Evolutionary conservation across 352 stramenopile species (phyloP).

Genomic region (Phytopythium vexans): DNA sequence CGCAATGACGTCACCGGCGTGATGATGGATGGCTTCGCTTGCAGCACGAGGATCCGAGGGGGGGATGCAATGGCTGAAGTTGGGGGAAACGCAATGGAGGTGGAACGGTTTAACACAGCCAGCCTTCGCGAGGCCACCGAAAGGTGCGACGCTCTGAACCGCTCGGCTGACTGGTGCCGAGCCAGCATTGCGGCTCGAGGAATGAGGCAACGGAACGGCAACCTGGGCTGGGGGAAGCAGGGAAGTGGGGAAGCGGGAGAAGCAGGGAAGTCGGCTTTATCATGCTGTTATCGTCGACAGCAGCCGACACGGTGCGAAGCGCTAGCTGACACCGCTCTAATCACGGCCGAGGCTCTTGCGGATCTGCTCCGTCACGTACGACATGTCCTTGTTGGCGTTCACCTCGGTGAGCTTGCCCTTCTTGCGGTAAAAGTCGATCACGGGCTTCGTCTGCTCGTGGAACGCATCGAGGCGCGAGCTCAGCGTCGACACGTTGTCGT

Average conservation of each 20-base stretch:
- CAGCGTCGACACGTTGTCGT: conserved; percentile 95
- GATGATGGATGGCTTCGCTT: conserved; percentile 4
- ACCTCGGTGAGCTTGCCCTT: conserved; percentile 87
- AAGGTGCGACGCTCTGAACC: too few relatives aligned
- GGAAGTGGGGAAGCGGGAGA: too few relatives aligned
- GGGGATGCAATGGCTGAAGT: background rate
- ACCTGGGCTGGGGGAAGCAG: background rate
- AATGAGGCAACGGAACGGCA: background rate
- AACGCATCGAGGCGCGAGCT: conserved; percentile 92
- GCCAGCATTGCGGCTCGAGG: too few relatives aligned
- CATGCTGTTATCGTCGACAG: too few relatives aligned
- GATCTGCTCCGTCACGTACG: conserved; percentile 82
- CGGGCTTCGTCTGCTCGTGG: conserved; percentile 96
- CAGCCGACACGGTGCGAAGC: background rate
- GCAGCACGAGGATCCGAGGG: background rate
- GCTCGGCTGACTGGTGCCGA: too few relatives aligned
- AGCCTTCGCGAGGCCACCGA: too few relatives aligned
- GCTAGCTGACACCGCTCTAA: conserved; percentile 31
- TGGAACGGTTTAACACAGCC: conserved; percentile 3
- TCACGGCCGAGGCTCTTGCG: conserved; percentile 60
- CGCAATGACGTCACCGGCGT: background rate
- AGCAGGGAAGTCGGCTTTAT: too few relatives aligned
- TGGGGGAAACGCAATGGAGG: conserved; percentile 7
- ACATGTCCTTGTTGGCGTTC: conserved; percentile 90
- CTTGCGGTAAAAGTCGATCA: conserved; percentile 90